These are phyloP conservation scores for Kokia cookei DNA, from an alignment of 441 rosid species.

Conservation along the genomic window DNA sequence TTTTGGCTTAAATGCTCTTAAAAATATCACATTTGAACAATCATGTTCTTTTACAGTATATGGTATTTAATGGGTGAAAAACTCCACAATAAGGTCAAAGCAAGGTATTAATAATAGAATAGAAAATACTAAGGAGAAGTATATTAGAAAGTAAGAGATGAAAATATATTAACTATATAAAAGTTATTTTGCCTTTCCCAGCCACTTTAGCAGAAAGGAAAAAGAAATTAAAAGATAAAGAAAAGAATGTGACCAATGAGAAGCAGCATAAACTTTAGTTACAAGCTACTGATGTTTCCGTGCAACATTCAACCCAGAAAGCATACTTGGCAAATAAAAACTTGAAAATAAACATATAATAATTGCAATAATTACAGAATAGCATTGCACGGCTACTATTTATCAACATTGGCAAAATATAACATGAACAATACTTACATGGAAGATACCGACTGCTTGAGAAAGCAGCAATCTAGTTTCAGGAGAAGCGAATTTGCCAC, in stretches of 20 bases:
- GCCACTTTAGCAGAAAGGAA: neutral
- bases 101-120: neutral
- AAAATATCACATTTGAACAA: neutral
- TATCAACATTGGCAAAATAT: neutral
- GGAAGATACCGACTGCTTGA: slow-evolving; percentile 63
- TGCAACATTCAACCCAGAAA: neutral
- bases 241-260: neutral
- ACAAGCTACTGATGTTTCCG: neutral
- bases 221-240: neutral
- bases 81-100: neutral
- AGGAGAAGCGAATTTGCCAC: slow-evolving; percentile 42
- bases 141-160: neutral
- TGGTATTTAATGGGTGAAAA: neutral
- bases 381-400: neutral
- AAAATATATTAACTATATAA: neutral
- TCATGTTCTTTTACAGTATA: neutral
- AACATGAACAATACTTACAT: slow-evolving; percentile 33
- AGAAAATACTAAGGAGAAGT: neutral
- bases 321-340: neutral
- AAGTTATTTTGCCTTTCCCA: neutral
- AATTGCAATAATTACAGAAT: neutral
- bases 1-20: neutral
- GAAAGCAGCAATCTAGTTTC: slow-evolving; percentile 53
- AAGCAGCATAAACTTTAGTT: neutral
- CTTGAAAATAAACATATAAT: neutral